A percentile compares a stretch with the other conserved stretches of the same genome.
Evolutionary conservation across 257 asterid genomes (phyloP).

Genomic region (Capsicum baccatum): DNA sequence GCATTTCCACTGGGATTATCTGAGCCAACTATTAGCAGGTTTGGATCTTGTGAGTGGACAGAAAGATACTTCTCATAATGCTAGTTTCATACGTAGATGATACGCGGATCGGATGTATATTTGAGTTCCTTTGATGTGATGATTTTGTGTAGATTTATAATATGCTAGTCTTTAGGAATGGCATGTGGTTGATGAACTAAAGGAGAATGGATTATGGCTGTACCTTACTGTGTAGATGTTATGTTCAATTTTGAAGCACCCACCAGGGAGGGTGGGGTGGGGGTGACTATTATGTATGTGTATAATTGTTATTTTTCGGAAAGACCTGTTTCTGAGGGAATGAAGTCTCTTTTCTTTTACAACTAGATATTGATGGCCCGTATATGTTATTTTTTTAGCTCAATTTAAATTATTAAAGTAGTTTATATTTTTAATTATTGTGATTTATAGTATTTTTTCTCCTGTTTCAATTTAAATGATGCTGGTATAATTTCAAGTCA

Average conservation of each 20-base stretch:
- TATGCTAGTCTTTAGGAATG: conserved; percentile 8
- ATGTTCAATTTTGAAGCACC: conserved; percentile 29
- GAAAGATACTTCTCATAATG: neutral
- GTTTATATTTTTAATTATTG: too few species aligned
- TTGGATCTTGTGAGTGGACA: neutral
- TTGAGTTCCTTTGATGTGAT: neutral
- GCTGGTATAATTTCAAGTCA: too few species aligned
- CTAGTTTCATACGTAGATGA: conserved; percentile 18
- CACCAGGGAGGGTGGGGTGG: neutral
- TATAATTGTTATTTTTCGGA: neutral
- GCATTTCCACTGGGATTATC: conserved; percentile 74
- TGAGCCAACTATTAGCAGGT: conserved; percentile 38
- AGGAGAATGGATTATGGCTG: neutral
- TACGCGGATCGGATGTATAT: neutral
- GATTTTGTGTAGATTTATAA: conserved; percentile 21
- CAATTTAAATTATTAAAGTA: too few species aligned
- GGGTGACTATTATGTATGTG: neutral
- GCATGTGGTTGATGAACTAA: conserved; percentile 9
- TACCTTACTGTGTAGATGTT: conserved; percentile 26
- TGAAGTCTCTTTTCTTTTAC: too few species aligned
- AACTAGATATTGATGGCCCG: too few species aligned
- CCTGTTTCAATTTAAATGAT: too few species aligned
- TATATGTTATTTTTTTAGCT: too few species aligned
- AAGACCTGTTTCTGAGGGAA: too few species aligned
- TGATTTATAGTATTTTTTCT: too few species aligned